A percentile compares a stretch with the other conserved stretches of the same genome.
Conservation (phyloP, 1,284 basidiomycete species). For the Pterulicium gracile region DNA sequence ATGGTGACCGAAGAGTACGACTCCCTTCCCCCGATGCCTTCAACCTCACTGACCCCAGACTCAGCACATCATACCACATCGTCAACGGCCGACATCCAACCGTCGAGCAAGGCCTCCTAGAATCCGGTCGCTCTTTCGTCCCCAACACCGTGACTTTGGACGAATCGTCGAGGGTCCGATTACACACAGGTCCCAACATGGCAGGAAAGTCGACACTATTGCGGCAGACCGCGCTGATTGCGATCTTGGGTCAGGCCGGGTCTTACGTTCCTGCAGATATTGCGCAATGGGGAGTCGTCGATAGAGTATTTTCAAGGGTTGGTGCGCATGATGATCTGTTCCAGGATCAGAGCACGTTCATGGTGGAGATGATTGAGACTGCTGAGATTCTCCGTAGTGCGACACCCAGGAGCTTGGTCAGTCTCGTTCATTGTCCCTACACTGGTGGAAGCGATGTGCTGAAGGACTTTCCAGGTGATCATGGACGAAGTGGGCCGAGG, state of each 20-base stretch:
- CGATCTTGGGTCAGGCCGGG: constrained; percentile 87
- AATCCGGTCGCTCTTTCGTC: constrained; percentile 66
- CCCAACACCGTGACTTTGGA: constrained; percentile 69
- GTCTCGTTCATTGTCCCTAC: constrained; percentile 14
- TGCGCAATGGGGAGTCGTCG: constrained; percentile 79
- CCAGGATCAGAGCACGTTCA: constrained; percentile 88
- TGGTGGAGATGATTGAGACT: constrained; percentile 87
- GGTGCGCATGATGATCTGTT: constrained; percentile 95
- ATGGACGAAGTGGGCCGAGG: constrained; percentile 98
- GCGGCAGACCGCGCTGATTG: constrained; percentile 84
- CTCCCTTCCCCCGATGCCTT: neutral
- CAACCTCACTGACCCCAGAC: constrained; percentile 3
- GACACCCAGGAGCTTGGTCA: constrained; percentile 69
- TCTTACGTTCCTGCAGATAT: constrained; percentile 85
- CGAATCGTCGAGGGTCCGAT: neutral
- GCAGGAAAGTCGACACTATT: constrained; percentile 90
- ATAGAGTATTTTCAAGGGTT: constrained; percentile 88
- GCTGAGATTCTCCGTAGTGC: constrained; percentile 76
- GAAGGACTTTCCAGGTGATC: constrained; percentile 52
- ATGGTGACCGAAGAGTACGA: constrained; percentile 60
- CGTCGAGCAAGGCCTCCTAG: constrained; percentile 82
- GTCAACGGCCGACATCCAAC: constrained; percentile 83
- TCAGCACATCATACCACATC: constrained; percentile 57
- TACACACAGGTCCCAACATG: constrained; percentile 88
- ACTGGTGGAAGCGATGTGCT: constrained; percentile 4